A percentile compares a stretch with the other conserved stretches of the same genome.
Conservation (phyloP, 805 yeast species). For the Candida easanensis region DNA sequence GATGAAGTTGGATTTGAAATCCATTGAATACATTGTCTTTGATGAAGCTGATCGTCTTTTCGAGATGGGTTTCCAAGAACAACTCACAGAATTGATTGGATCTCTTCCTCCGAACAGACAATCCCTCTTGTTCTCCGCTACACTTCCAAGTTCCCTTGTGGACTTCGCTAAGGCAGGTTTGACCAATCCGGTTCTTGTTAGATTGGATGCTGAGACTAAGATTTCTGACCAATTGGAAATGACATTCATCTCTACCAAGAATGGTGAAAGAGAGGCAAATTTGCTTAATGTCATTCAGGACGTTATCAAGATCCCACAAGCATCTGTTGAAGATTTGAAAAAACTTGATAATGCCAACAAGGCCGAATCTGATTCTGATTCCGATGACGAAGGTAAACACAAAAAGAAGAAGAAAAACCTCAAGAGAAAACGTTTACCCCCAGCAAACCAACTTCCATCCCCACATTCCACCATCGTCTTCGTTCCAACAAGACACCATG, state of each 20-base stretch:
- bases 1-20: constrained; percentile 81
- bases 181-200: constrained; percentile 84
- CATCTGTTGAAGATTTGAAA: constrained; percentile 63
- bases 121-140: constrained; percentile 89
- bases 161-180: constrained; percentile 98
- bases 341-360: constrained; percentile 46
- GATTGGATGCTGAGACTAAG: constrained; percentile 90
- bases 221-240: constrained; percentile 87
- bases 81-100: constrained; percentile 82
- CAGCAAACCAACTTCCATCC: constrained; percentile 83
- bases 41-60: constrained; percentile 97
- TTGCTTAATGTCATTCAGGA: constrained; percentile 74
- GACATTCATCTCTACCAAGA: constrained; percentile 80
- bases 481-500: constrained; percentile 97
- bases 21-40: constrained; percentile 87
- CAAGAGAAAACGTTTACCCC: constrained; percentile 60
- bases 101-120: constrained; percentile 82
- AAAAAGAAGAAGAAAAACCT: constrained; percentile 36
- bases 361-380: constrained; percentile 47
- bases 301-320: constrained; percentile 79
- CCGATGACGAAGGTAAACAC: constrained; percentile 41
- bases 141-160: constrained; percentile 86
- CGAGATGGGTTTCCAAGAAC: constrained; percentile 95
- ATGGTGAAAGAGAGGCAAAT: constrained; percentile 87
- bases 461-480: constrained; percentile 85